These are phyloP conservation scores for Termitomyces eurrhizus DNA, from an alignment of 768 basidiomycete species.

Conservation along the genomic window DNA sequence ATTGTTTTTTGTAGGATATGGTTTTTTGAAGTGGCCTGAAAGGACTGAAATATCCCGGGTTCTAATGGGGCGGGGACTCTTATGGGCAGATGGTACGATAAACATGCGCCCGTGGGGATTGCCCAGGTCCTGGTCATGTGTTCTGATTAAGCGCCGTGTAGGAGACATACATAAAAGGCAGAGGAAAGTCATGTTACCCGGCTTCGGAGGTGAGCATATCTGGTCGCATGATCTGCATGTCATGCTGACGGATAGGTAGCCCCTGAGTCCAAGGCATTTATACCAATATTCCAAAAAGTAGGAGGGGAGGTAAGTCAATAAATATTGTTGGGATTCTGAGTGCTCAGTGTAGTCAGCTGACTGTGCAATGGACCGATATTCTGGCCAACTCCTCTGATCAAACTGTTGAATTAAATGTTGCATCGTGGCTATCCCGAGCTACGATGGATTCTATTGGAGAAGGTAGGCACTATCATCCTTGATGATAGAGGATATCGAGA, in stretches of 20 bases:
- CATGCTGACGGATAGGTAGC: conserved; percentile 15
- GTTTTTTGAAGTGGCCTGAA: conserved; percentile 48
- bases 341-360: conserved; percentile 31
- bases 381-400: conserved; percentile 39
- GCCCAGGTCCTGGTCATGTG: background rate
- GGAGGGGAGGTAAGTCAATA: conserved; percentile 35
- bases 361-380: conserved; percentile 47
- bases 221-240: background rate
- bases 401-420: conserved; percentile 42
- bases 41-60: conserved; percentile 46
- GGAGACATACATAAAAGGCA: conserved; percentile 51
- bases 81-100: conserved; percentile 49
- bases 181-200: conserved; percentile 50
- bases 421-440: conserved; percentile 45
- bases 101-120: background rate
- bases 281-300: conserved; percentile 43
- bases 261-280: conserved; percentile 46
- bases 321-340: background rate
- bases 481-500: background rate
- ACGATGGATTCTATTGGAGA: conserved; percentile 50
- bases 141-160: conserved; percentile 8
- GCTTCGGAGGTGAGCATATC: conserved; percentile 42
- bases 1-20: conserved; percentile 34
- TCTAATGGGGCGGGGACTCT: conserved; percentile 47
- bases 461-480: conserved; percentile 26